These are phyloP conservation scores for Nannochloropsis oceanica DNA, from an alignment of 108 stramenopile genomes.

Conservation along the genomic window DNA sequence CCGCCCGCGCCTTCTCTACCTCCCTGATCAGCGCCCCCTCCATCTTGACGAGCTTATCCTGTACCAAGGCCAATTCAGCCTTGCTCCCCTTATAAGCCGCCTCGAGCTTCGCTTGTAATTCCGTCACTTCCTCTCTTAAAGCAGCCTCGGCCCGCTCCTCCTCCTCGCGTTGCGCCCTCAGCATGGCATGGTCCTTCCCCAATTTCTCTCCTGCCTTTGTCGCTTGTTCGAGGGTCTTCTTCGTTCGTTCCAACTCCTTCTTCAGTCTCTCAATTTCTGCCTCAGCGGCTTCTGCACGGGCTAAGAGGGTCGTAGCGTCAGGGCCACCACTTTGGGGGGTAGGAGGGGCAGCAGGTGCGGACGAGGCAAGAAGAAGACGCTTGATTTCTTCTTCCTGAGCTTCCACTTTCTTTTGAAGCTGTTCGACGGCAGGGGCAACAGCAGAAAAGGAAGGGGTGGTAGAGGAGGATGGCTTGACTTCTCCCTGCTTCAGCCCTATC, in stretches of 20 bases:
- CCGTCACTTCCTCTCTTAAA: slow-evolving; percentile 3
- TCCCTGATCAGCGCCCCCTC: not conserved
- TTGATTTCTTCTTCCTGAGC: not conserved
- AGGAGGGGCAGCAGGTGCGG: not conserved
- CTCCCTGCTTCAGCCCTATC: not conserved
- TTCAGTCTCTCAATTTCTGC: not conserved
- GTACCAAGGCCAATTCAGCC: not conserved
- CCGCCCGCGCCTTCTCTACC: not conserved
- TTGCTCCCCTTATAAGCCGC: not conserved
- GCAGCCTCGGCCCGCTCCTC: slow-evolving; percentile 2
- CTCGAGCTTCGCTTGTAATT: not conserved
- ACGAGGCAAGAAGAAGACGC: not conserved
- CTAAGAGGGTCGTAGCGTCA: not conserved
- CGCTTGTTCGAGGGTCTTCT: not conserved
- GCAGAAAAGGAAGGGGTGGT: not conserved
- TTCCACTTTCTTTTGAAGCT: not conserved
- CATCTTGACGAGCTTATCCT: not conserved
- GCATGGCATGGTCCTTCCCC: not conserved
- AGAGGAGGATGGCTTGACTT: not conserved
- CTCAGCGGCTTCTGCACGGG: not conserved
- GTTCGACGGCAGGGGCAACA: not conserved
- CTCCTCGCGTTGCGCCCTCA: not conserved
- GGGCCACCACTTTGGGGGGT: not conserved
- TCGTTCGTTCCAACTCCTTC: not conserved
- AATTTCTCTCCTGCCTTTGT: not conserved